Evolutionary conservation across 176 grass and related monocot species (phyloP).

Genomic region (Luzula sylvatica): DNA sequence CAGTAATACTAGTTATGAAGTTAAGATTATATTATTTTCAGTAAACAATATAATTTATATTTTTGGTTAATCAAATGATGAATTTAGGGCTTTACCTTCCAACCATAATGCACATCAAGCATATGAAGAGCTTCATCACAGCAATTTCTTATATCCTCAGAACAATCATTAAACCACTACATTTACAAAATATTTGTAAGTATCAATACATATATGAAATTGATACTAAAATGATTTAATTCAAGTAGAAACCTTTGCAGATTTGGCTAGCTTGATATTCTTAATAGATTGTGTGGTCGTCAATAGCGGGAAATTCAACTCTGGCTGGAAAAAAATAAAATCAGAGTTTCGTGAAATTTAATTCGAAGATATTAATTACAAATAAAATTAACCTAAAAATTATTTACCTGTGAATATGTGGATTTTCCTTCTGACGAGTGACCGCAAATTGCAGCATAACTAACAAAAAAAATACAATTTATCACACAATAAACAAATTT

Average conservation of each 20-base stretch:
- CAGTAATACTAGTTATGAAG: not conserved
- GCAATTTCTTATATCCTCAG: conserved; percentile 50
- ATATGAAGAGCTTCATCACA: conserved; percentile 53
- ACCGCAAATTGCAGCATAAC: conserved; percentile 60
- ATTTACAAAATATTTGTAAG: conserved; percentile 8
- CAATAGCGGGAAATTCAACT: conserved; percentile 61
- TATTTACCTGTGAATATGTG: conserved; percentile 31
- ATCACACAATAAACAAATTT: conserved; percentile 1
- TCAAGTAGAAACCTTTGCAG: conserved; percentile 35
- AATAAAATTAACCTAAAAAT: not conserved
- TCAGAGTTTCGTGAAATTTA: not conserved
- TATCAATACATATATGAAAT: not conserved
- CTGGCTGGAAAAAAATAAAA: conserved; percentile 18
- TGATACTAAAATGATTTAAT: not conserved
- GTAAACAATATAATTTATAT: not conserved
- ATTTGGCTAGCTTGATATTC: conserved; percentile 63
- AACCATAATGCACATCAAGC: conserved; percentile 42
- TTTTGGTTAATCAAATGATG: not conserved
- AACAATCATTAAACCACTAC: conserved; percentile 77
- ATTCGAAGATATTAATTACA: not conserved
- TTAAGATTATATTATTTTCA: not conserved
- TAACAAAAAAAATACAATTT: conserved; percentile 10
- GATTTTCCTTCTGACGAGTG: conserved; percentile 12
- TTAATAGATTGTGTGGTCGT: conserved; percentile 24
- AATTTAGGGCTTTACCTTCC: conserved; percentile 44